phyloP scores from a whole-genome alignment of 2,329 filamentous ascomycete species.

The Talaromyces pinophilus region DNA sequence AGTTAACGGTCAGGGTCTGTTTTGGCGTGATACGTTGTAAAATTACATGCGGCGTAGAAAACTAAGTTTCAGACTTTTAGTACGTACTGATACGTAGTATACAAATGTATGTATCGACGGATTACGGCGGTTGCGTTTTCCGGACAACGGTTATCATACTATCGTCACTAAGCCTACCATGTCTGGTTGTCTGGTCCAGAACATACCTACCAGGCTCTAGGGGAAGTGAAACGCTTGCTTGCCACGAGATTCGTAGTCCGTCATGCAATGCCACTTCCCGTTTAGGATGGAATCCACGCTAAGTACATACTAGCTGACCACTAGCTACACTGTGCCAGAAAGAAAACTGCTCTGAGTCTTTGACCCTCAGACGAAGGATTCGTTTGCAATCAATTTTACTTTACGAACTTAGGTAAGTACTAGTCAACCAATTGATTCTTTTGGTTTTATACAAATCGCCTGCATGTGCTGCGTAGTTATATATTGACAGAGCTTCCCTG shows the following conservation, averaged over 20 bases:
- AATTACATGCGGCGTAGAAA: not conserved
- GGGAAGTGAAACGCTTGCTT: not conserved
- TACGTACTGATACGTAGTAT: not conserved
- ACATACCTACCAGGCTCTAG: not conserved
- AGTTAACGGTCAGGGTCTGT: not conserved
- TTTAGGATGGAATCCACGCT: not conserved
- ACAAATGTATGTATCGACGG: not conserved
- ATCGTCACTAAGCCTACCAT: not conserved
- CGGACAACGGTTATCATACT: not conserved
- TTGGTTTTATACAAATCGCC: too few species aligned
- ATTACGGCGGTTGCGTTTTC: not conserved
- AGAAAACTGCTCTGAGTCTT: not conserved
- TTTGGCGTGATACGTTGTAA: not conserved
- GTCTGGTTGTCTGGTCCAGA: not conserved
- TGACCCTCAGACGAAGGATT: not conserved
- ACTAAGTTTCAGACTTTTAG: not conserved
- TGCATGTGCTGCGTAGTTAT: not conserved
- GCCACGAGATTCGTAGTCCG: not conserved
- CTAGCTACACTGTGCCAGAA: not conserved
- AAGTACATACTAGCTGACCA: not conserved
- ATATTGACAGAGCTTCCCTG: not conserved
- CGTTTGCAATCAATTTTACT: not conserved
- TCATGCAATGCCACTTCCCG: not conserved
- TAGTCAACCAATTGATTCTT: not conserved
- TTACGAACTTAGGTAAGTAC: not conserved